Evolutionary conservation across 768 basidiomycete genomes (phyloP).

Genomic region (Hypholoma fasciculare): DNA sequence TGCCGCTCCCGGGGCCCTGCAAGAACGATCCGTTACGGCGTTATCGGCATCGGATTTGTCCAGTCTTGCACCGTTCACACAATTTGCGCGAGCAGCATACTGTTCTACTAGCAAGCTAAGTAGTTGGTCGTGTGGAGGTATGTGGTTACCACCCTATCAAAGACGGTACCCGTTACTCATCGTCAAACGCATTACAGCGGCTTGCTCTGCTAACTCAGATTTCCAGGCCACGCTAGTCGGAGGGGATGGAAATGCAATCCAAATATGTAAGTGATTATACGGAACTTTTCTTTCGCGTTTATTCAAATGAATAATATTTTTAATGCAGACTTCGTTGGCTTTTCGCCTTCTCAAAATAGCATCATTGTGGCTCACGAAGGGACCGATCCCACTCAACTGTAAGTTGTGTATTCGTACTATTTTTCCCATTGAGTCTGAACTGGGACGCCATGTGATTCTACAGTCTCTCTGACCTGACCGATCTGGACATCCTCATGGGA

Average conservation of each 20-base stretch:
- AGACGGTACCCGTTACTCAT: too few species aligned
- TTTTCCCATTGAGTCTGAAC: slow-evolving; percentile 37
- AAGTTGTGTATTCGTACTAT: slow-evolving; percentile 36
- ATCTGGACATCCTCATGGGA: slow-evolving; percentile 38
- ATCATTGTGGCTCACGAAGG: slow-evolving; percentile 62
- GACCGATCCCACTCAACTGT: slow-evolving; percentile 57
- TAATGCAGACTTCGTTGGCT: slow-evolving; percentile 58
- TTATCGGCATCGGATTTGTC: slow-evolving; percentile 23
- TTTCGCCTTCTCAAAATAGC: slow-evolving; percentile 46
- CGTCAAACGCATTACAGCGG: slow-evolving; percentile 15
- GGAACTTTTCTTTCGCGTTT: slow-evolving; percentile 8
- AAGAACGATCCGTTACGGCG: slow-evolving; percentile 21
- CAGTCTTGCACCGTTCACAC: slow-evolving; percentile 27
- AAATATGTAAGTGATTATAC: slow-evolving; percentile 25
- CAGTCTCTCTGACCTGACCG: slow-evolving; percentile 49
- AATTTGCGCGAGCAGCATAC: slow-evolving; percentile 35
- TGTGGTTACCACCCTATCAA: not conserved
- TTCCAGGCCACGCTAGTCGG: slow-evolving; percentile 30
- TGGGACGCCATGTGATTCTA: slow-evolving; percentile 39
- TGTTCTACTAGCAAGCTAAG: slow-evolving; percentile 26
- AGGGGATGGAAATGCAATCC: slow-evolving; percentile 30
- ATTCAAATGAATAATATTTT: slow-evolving; percentile 45
- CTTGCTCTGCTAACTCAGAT: slow-evolving; percentile 31
- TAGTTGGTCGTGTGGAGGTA: slow-evolving; percentile 31
- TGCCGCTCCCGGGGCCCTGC: slow-evolving; percentile 17